Evolutionary conservation across 75 land plant genomes (phyloP), one percentile per base, ranked within the genome.

Genomic region (Isoetes taiwanensis): DNA sequence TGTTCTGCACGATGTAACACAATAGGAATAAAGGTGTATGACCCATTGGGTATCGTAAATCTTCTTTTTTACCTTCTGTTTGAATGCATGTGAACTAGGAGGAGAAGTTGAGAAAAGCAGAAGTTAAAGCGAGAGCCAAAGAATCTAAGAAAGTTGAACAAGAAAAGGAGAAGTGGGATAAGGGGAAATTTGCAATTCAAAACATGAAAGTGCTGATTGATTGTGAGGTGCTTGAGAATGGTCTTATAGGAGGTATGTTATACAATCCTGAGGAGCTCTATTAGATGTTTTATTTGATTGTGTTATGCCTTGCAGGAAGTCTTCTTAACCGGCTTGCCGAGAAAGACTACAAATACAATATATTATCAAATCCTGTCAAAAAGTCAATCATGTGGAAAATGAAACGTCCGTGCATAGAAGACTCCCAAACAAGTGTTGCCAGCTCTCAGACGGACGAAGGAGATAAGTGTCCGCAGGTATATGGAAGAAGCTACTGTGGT

Each of bases 101-200:
- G 69, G 96, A 88, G 68, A 94, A 72, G 41, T 40, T 71, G 75
- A 73, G 59, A 41, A 88, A 76, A 59, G 86, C 71, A 64, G 77
- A 78, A 32, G 32, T 61, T 48, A 94, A 82, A 68, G 82, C 78
- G 61, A 77, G 89, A 70, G 82, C 78, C n/a, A 79, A 69, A 2
- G 72, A 78, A 63, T 46, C 58, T 66, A 74, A 77, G 24, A 94
- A 74, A 38, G 16, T 65, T 42, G 68, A 80, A 62, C 82, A 85
- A 58, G 86, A 94, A 64, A 75, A 43, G 58, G 56, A 79, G 28
- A 89, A 78, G 34, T 94, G 99, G 99, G 99, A 79, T 61, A 94
- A 81, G 17, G 98, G 98, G n/a, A 88, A 88, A 64, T 76, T 75
- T 63, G 96, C 98, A 9, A 24, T 77, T 23, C 72, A 88, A 31